Percentiles rank a stretch among this genome's conserved stretches.
Conservation (phyloP, 2,329 filamentous ascomycete genomes). For the Epichloe brachyelytri region DNA sequence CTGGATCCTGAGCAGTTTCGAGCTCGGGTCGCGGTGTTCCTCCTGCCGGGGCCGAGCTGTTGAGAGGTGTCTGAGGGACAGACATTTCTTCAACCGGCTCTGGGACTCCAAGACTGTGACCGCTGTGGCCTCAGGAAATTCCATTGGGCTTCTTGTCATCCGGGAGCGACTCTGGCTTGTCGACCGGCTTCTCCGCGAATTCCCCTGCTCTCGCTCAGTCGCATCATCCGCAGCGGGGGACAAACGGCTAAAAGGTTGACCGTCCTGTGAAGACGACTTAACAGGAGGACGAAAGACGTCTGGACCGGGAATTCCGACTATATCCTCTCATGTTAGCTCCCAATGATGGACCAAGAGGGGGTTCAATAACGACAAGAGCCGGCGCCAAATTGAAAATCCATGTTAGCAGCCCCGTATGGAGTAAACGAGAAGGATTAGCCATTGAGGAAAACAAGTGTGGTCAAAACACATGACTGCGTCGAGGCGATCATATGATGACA, state of each 20-base stretch:
- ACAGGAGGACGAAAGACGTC: conserved; percentile 16
- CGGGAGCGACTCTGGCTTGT: conserved; percentile 6
- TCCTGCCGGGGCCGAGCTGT: conserved; percentile 20
- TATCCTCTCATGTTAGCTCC: background rate
- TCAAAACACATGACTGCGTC: background rate
- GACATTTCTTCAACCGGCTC: conserved; percentile 24
- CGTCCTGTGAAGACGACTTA: conserved; percentile 15
- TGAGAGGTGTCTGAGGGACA: conserved; percentile 23
- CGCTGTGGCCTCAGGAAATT: conserved; percentile 7
- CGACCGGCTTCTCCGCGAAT: conserved; percentile 7
- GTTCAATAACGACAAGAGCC: background rate
- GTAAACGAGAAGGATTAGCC: background rate
- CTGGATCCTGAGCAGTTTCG: conserved; percentile 17
- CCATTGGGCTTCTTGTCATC: conserved; percentile 10
- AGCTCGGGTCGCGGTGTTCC: conserved; percentile 23
- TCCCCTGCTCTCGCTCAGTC: background rate
- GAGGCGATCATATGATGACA: background rate
- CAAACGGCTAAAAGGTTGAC: conserved; percentile 4
- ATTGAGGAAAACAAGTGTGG: background rate
- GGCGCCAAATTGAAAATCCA: background rate
- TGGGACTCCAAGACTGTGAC: conserved; percentile 11
- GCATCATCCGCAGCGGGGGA: conserved; percentile 6
- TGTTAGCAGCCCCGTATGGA: background rate
- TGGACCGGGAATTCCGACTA: conserved; percentile 18
- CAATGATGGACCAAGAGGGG: background rate